Evolutionary conservation across 2,329 filamentous ascomycete genomes (phyloP).

Genomic region (Pochonia chlamydosporia): DNA sequence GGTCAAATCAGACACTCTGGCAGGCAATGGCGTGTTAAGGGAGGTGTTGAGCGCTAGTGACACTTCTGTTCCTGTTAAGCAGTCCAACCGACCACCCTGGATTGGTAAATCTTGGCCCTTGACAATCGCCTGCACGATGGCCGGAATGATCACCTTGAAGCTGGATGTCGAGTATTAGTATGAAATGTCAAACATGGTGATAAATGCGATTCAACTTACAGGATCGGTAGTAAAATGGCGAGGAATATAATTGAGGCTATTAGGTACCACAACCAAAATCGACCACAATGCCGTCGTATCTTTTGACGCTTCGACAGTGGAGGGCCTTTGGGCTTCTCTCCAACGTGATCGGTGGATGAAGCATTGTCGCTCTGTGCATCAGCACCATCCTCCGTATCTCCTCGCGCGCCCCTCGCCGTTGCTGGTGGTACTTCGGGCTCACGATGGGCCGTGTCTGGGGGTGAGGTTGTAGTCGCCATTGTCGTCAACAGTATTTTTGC

Average conservation of each 20-base stretch:
- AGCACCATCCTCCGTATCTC: not conserved
- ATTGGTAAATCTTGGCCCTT: conserved; percentile 34
- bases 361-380: conserved; percentile 1
- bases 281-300: conserved; percentile 32
- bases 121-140: conserved; percentile 39
- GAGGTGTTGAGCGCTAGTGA: conserved; percentile 30
- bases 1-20: conserved; percentile 29
- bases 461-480: not conserved
- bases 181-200: conserved; percentile 4
- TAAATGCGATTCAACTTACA: conserved; percentile 28
- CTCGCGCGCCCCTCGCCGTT: conserved; percentile 1
- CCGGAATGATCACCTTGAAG: conserved; percentile 40
- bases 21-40: conserved; percentile 30
- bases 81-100: conserved; percentile 26
- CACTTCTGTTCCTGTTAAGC: conserved; percentile 25
- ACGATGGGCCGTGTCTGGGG: not conserved
- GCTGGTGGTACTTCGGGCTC: not conserved
- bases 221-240: conserved; percentile 37
- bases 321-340: conserved; percentile 5
- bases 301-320: conserved; percentile 27
- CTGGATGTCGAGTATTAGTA: conserved; percentile 19
- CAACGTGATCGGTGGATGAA: conserved; percentile 5
- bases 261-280: conserved; percentile 39
- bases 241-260: conserved; percentile 34
- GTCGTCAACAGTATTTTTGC: not conserved